Base-by-base conservation (phyloP, 306 rosid genomes). In the Lathyrus oleraceus region DNA sequence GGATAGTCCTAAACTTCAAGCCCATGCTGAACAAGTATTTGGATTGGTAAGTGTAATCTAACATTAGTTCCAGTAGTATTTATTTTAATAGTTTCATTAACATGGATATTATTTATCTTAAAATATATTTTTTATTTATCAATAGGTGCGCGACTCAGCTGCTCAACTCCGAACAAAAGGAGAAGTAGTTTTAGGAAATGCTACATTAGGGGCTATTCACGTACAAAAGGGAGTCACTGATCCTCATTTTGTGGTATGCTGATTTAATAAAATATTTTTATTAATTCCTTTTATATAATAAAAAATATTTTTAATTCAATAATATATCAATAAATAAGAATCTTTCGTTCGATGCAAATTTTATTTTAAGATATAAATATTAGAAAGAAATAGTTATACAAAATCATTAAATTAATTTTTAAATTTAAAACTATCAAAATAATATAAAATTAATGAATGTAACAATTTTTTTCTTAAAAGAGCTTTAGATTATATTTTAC, bases 21-120 rank as follows among this genome's bases (percentile, higher is more conserved):
- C 20, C 0, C 81, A 75, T 16, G 78, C 81, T 65, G 56, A 9
- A 47, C 70, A 74, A 32, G 65, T 80, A 40, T 80, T 80, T 39
- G 71, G 38, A 64, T 7, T 80, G 74, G 84, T 70, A 35, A 70
- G 61, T 45, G 1, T 35, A 6, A 25, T 0, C 8, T 0, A 65
- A 1, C 3, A 6, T 25, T 5, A 12, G 20, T 38, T 38, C 25
- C 1, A 61, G 20, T 39, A 39, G 1, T 62, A 10, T 20, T 20
- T 65, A 35, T 35, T 27, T 8, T 47, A 12, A 15, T 52, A 14
- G 0, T 27, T 42, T 23, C 0, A 3, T 17, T 17, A 17, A 35
- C 1, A 8, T 8, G 14, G 1, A 17, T 2, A 32, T 30, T n/a
- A 30, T 15, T 3, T 0, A 3, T 6, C 1, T 36, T 38, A 16